phyloP scores from a whole-genome alignment of 768 basidiomycete species.

The Sporobolomyces phaffii region DNA sequence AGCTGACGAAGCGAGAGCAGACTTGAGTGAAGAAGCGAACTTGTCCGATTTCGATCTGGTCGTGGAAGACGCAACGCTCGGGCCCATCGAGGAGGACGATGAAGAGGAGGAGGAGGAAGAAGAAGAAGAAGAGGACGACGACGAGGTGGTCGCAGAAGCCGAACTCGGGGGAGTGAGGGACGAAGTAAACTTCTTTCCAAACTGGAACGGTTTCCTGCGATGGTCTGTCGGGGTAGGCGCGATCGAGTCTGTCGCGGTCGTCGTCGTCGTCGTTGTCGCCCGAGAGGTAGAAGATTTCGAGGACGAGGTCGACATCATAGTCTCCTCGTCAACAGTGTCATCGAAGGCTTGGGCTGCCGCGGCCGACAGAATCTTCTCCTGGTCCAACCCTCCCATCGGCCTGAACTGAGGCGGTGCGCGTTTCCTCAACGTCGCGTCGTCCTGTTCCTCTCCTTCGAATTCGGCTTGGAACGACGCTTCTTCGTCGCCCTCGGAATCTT shows the following conservation, averaged over 20 bases:
- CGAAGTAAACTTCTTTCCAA: no score
- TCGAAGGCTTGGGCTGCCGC: background rate
- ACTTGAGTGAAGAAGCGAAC: background rate
- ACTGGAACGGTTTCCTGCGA: no score
- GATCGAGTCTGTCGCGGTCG: background rate
- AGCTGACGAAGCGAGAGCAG: background rate
- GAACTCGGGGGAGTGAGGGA: no score
- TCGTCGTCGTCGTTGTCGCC: background rate
- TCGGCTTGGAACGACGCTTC: background rate
- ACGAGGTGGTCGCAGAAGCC: no score
- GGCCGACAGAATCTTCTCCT: background rate
- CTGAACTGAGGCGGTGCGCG: slow-evolving; percentile 1
- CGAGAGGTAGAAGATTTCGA: background rate
- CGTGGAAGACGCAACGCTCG: no score
- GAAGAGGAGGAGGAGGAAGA: no score
- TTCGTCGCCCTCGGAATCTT: background rate
- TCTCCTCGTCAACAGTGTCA: background rate
- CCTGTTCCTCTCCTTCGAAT: background rate
- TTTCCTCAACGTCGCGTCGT: background rate
- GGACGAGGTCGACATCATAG: background rate
- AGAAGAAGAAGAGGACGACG: no score
- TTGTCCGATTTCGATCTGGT: background rate
- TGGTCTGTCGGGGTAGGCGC: no score
- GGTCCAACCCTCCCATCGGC: background rate
- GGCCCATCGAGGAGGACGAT: background rate